Evolutionary conservation across 176 grass and related monocot species (phyloP), one percentile per base, ranked within the genome.

Genomic region (Coix lacrymajobi): DNA sequence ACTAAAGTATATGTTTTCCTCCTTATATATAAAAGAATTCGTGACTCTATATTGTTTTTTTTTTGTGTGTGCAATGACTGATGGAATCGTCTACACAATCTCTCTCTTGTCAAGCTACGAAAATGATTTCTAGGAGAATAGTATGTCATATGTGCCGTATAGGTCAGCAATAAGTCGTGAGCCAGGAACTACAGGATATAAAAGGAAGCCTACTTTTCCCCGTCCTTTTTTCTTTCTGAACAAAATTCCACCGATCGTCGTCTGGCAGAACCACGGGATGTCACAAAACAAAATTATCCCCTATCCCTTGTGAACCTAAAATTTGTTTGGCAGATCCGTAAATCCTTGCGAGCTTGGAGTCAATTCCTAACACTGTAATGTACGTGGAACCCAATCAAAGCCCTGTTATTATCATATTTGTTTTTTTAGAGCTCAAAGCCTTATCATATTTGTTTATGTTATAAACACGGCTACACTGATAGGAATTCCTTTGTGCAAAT

Each of bases 121-220:
- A 87, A 77, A 70, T 29, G 77, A 85, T 78, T 20, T 81, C 22
- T 14, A 11, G 62, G 17, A 15, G 20, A 85, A 73, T 43, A 83
- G n/a, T n/a, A n/a, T n/a, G n/a, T n/a, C n/a, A 76, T 49, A 26
- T 81, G 71, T 88, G 62, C 45, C 76, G 77, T 84, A 75, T 56
- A 71, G 60, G 75, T 64, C 73, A 68, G 69, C n/a, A 85, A 77
- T 33, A 40, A 81, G 70, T n/a, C 62, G 80, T 80, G 46, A 78
- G 68, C 75, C 67, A 79, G 49, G 46, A 79, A 62, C 32, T 30
- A 69, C 19, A 29, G 5, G 76, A 70, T 48, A 66, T 36, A 38
- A 25, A 36, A 73, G 36, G 60, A 68, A 6, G 22, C 7, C 28
- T 26, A 39, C 78, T 41, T 85, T 82, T 8, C 16, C 64, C 34